phyloP scores from a whole-genome alignment of 768 basidiomycete species.

The Suillus fuscotomentosus region DNA sequence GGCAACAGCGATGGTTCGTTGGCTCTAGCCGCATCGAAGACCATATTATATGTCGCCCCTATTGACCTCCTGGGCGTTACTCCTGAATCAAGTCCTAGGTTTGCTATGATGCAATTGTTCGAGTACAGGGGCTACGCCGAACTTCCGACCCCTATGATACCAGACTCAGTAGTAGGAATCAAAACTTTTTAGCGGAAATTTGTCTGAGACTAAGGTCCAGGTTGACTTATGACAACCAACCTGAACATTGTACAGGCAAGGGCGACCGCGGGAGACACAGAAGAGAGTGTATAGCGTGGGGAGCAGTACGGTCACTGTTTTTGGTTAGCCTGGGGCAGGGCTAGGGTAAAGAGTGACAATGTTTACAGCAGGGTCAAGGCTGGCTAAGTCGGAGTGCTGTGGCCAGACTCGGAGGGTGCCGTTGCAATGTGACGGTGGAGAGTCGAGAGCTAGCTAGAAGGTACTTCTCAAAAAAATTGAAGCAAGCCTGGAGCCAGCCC shows the following conservation, averaged over 20 bases:
- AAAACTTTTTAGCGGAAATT: neutral
- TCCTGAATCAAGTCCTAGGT: neutral
- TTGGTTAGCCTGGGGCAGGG: neutral
- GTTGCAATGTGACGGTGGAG: neutral
- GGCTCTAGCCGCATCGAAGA: neutral
- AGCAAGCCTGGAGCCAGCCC: neutral
- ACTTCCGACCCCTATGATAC: no score
- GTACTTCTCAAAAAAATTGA: neutral
- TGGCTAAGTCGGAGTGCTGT: neutral
- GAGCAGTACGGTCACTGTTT: neutral
- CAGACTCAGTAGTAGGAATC: neutral
- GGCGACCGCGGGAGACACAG: no score
- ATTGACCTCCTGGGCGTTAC: neutral
- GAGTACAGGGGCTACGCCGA: no score
- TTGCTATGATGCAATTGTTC: no score
- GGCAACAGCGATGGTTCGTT: neutral
- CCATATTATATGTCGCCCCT: neutral
- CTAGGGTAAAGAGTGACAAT: no score
- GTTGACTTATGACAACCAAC: neutral
- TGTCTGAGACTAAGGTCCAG: neutral
- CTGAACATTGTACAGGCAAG: neutral
- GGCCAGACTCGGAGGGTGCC: neutral
- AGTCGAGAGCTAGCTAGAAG: neutral
- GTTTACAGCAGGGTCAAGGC: neutral
- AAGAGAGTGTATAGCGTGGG: neutral